Evolutionary conservation across 1,284 basidiomycete species (phyloP), one percentile per base, ranked within the genome.

Genomic region (Garcileccinum viscosum): DNA sequence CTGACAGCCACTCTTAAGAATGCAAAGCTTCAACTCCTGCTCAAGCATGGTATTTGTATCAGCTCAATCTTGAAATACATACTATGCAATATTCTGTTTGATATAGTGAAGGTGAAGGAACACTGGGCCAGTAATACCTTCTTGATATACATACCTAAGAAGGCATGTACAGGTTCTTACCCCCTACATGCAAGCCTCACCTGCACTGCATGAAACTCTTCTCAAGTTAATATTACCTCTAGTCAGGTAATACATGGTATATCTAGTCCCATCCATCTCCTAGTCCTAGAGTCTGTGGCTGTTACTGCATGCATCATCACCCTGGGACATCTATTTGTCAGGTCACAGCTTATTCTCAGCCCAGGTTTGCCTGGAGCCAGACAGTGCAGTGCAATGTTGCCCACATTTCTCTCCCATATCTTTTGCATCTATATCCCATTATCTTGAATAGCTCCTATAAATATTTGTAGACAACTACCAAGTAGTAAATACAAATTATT

Each of bases 41-140:
- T 72, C 0, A 59, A 66, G 0, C 71, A 73, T 14, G 38, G 71
- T 0, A 72, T 74, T 8, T n/a, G 63, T 6, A 70, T 74, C 2
- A 62, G 73, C 0, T 37, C 67, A 0, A 73, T 63, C 0, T 59
- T 72, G 0, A 69, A 73, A 42, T 73, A 74, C 14, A 67, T 74
- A 1, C 66, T 72, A 0, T 24, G n/a, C 0, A 64, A 58, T 5
- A n/a, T 72, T 0, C 71, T 61, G 0, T 71, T 72, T 14, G 30
- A 71, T 1, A 17, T 69, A 0, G 53, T 72, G 0, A 71, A 71
- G 35, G 24, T 47, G 3, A 71, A 71, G 14, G 62, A 62, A 0
- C 7, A 30, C 0, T 70, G 64, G 69, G 56, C 62, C 1, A 70
- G 69, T 9, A 5, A 72, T 11, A 9, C 67, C 1, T 72, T 72